A percentile compares a stretch with the other conserved stretches of the same genome.
phyloP scores from a whole-genome alignment of 331 rosid species.

The Quercus phellos region DNA sequence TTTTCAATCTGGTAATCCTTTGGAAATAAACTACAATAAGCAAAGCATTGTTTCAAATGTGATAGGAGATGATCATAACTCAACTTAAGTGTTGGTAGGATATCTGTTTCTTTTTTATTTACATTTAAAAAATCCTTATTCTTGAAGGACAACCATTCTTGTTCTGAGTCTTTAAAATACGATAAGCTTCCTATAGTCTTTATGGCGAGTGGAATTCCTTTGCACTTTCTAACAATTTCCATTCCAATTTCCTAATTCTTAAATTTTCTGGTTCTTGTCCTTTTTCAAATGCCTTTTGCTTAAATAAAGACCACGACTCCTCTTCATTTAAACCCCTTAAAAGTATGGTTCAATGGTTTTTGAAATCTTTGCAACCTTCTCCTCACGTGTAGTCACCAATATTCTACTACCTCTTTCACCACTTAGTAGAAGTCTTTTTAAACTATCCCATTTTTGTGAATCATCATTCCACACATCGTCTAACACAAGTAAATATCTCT shows the following conservation, averaged over 20 bases:
- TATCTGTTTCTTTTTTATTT: neutral
- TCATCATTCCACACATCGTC: neutral
- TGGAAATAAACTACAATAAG: too few species aligned
- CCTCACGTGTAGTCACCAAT: slow-evolving; percentile 9
- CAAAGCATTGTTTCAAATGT: neutral
- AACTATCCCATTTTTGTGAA: neutral
- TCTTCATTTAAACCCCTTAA: neutral
- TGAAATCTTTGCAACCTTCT: neutral
- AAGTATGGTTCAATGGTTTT: neutral
- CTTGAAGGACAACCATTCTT: neutral
- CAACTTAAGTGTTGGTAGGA: neutral
- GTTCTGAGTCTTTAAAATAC: fast-evolving
- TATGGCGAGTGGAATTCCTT: neutral
- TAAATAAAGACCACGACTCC: slow-evolving; percentile 7
- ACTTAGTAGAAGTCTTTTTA: neutral
- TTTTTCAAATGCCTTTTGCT: neutral
- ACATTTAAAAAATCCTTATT: neutral
- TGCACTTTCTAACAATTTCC: neutral
- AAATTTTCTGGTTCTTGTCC: too few species aligned
- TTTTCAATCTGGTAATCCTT: too few species aligned
- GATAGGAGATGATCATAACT: neutral
- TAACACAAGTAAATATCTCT: neutral
- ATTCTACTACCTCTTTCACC: slow-evolving; percentile 4
- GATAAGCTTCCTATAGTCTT: neutral
- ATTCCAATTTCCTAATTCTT: too few species aligned